Conservation (phyloP, 208 protist genomes). For the Crithidia mellificae region DNA sequence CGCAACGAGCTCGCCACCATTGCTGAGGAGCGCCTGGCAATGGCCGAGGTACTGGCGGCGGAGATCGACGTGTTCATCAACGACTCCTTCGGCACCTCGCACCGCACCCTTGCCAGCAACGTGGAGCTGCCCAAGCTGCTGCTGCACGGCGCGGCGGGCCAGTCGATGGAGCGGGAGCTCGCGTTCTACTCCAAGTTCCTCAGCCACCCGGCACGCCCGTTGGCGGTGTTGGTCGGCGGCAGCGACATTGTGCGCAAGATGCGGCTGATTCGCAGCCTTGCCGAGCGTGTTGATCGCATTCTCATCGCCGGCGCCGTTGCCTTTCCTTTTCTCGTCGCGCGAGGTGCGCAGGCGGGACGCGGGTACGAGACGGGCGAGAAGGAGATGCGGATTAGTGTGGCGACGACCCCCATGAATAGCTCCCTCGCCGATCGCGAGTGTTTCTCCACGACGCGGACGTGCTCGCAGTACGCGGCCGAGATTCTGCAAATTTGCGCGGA, state of each 20-base stretch:
- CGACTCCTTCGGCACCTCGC: slow-evolving; percentile 81
- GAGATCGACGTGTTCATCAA: slow-evolving; percentile 77
- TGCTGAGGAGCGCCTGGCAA: slow-evolving; percentile 49
- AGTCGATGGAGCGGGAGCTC: slow-evolving; percentile 75
- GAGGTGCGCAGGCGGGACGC: slow-evolving; percentile 42
- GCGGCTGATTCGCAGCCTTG: slow-evolving; percentile 61
- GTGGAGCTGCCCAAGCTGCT: slow-evolving; percentile 68
- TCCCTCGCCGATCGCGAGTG: slow-evolving; percentile 1
- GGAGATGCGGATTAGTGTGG: slow-evolving; percentile 22
- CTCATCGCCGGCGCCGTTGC: slow-evolving; percentile 60
- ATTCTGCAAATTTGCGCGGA: slow-evolving; percentile 92
- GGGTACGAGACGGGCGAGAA: slow-evolving; percentile 38
- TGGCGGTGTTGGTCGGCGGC: slow-evolving; percentile 64
- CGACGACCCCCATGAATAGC: slow-evolving; percentile 7
- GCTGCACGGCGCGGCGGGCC: slow-evolving; percentile 70
- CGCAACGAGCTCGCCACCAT: slow-evolving; percentile 59
- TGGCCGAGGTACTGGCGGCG: slow-evolving; percentile 64
- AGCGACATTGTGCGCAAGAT: slow-evolving; percentile 61
- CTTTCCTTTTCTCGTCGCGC: slow-evolving; percentile 69
- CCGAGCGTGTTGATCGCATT: slow-evolving; percentile 74
- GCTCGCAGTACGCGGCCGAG: slow-evolving; percentile 67
- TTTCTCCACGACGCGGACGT: slow-evolving; percentile 28
- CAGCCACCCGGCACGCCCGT: slow-evolving; percentile 53
- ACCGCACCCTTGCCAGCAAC: slow-evolving; percentile 52
- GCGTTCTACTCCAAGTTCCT: slow-evolving; percentile 81